Percentiles rank a stretch among this genome's conserved stretches.
Evolutionary conservation across 768 basidiomycete genomes (phyloP).

Genomic region (Termitomyces sp.): DNA sequence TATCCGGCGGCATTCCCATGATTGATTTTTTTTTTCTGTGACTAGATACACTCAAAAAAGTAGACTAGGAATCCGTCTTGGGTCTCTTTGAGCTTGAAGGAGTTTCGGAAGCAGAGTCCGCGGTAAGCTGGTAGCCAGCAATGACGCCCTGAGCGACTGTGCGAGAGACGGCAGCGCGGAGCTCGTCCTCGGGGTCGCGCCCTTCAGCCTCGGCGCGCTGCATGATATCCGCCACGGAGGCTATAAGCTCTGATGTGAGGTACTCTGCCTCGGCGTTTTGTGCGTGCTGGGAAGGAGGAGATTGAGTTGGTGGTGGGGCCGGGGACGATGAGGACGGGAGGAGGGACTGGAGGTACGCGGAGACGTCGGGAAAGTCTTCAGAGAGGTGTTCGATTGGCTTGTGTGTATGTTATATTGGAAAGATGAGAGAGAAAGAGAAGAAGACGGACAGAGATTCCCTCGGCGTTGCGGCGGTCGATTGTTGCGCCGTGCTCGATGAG

Average conservation of each 20-base stretch:
- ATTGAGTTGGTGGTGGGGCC: slow-evolving; percentile 2
- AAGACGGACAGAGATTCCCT: slow-evolving; percentile 68
- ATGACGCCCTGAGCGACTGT: slow-evolving; percentile 64
- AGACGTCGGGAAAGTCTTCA: slow-evolving; percentile 68
- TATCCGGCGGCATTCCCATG: neutral
- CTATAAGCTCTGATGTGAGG: slow-evolving; percentile 43
- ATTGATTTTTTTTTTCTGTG: too few species aligned
- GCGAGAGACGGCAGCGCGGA: slow-evolving; percentile 54
- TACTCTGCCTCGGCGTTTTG: slow-evolving; percentile 52
- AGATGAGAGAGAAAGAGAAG: neutral
- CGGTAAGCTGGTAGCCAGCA: slow-evolving; percentile 52
- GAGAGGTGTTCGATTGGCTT: slow-evolving; percentile 67
- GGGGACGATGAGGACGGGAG: slow-evolving; percentile 13
- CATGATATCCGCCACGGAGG: slow-evolving; percentile 63
- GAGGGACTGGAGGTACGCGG: slow-evolving; percentile 50
- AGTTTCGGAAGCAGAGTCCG: neutral
- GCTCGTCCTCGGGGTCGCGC: slow-evolving; percentile 60
- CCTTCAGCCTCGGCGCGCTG: slow-evolving; percentile 47
- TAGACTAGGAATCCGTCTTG: too few species aligned
- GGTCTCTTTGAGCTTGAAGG: too few species aligned
- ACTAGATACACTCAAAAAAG: too few species aligned
- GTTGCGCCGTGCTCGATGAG: slow-evolving; percentile 76
- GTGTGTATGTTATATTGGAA: slow-evolving; percentile 5
- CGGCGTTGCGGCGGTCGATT: slow-evolving; percentile 54
- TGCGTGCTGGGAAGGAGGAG: slow-evolving; percentile 53